phyloP scores from a whole-genome alignment of 2,329 filamentous ascomycete genomes.

The Neofusicoccum kwambonambiense region DNA sequence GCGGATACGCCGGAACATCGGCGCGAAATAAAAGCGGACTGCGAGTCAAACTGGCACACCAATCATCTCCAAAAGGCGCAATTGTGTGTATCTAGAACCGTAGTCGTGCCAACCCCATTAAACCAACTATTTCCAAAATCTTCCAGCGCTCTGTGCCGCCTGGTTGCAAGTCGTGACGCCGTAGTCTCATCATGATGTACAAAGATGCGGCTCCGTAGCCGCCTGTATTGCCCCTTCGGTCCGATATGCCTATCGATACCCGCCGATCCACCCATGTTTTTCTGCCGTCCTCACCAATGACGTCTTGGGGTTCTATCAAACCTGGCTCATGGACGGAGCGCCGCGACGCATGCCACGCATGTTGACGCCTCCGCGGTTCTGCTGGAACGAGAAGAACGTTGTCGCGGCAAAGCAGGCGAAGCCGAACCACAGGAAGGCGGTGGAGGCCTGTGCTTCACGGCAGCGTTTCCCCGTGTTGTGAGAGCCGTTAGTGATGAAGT shows the following conservation, averaged over 20 bases:
- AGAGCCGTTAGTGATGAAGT: constrained; percentile 65
- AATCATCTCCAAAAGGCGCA: not conserved
- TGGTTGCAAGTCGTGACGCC: not conserved
- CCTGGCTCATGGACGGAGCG: constrained; percentile 55
- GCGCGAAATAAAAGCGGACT: constrained; percentile 2
- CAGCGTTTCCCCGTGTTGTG: constrained; percentile 62
- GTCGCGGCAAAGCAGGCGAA: constrained; percentile 60
- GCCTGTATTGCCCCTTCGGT: constrained; percentile 5
- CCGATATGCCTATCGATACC: constrained; percentile 7
- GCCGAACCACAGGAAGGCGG: constrained; percentile 78
- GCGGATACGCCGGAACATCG: constrained; percentile 12
- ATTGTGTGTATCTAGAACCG: not conserved
- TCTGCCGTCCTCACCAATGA: not conserved
- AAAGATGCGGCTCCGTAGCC: not conserved
- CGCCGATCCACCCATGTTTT: not conserved
- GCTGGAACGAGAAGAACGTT: constrained; percentile 46
- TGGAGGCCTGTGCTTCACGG: constrained; percentile 71
- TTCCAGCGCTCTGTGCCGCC: not conserved
- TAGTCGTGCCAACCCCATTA: not conserved
- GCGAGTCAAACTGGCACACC: constrained; percentile 6
- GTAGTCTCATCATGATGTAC: constrained; percentile 11
- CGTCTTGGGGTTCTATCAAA: constrained; percentile 37
- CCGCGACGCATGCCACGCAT: constrained; percentile 47
- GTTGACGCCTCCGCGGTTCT: constrained; percentile 50
- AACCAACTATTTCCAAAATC: not conserved